Percentiles rank a stretch among this genome's conserved stretches.
phyloP scores from a whole-genome alignment of 2,329 filamentous ascomycete species.

The Calcarisporium arbuscula region DNA sequence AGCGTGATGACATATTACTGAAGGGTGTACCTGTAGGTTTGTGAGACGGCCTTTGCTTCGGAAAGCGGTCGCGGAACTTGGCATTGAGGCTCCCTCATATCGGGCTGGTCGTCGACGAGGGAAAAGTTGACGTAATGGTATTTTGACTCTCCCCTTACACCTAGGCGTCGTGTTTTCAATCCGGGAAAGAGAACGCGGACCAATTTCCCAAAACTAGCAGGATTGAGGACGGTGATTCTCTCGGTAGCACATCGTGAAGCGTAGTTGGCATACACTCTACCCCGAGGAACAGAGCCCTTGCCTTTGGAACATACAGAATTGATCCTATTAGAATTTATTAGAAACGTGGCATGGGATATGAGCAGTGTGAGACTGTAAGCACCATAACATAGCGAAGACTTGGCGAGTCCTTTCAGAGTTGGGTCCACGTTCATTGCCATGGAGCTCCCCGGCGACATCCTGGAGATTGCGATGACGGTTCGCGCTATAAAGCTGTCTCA shows the following conservation, averaged over 20 bases:
- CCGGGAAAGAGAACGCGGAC: conserved; percentile 94
- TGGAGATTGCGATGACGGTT: conserved; percentile 62
- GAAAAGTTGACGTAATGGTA: conserved; percentile 83
- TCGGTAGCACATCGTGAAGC: conserved; percentile 88
- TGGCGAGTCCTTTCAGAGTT: conserved; percentile 80
- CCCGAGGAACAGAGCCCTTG: conserved; percentile 82
- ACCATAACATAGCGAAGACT: conserved; percentile 87
- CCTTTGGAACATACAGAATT: conserved; percentile 65
- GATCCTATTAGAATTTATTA: conserved; percentile 46
- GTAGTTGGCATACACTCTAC: conserved; percentile 92
- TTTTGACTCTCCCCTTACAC: conserved; percentile 93
- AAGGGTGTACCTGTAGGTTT: conserved; percentile 42
- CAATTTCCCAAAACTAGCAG: conserved; percentile 94
- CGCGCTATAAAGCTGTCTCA: conserved; percentile 65
- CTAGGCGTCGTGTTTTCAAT: conserved; percentile 84
- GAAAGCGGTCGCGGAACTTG: conserved; percentile 42
- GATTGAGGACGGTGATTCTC: conserved; percentile 89
- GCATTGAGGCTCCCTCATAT: conserved; percentile 37
- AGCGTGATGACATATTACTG: conserved; percentile 13
- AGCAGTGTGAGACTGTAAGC: conserved; percentile 24
- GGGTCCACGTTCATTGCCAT: conserved; percentile 72
- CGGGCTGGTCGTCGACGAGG: conserved; percentile 50
- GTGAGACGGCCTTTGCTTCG: conserved; percentile 40
- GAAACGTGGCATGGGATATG: neutral
- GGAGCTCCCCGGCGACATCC: conserved; percentile 69